phyloP scores from a whole-genome alignment of 768 basidiomycete genomes.

The Tricholomella constricta region DNA sequence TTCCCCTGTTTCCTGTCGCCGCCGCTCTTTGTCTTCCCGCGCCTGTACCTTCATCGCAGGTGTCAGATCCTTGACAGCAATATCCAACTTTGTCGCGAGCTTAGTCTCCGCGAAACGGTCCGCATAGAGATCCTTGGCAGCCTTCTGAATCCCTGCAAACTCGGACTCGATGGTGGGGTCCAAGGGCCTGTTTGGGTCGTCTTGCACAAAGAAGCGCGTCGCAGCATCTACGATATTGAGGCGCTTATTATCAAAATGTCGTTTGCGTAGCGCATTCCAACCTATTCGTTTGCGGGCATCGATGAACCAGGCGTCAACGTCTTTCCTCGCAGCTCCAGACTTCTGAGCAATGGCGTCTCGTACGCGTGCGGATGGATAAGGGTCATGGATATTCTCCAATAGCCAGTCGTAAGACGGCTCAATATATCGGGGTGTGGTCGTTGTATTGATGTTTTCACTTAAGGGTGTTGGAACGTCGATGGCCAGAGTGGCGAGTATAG shows the following conservation, averaged over 20 bases:
- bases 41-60: constrained; percentile 19
- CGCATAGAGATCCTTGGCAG: constrained; percentile 21
- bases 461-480: neutral
- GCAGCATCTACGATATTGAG: constrained; percentile 40
- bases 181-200: constrained; percentile 20
- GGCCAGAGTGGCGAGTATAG: neutral
- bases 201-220: constrained; percentile 29
- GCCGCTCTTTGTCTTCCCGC: constrained; percentile 1
- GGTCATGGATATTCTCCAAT: constrained; percentile 47
- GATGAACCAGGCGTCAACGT: constrained; percentile 50
- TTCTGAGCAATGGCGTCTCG: constrained; percentile 29
- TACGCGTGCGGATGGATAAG: constrained; percentile 44
- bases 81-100: constrained; percentile 25
- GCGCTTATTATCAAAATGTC: constrained; percentile 34
- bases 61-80: constrained; percentile 29
- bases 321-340: constrained; percentile 24
- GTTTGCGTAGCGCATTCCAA: constrained; percentile 45
- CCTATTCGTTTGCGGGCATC: constrained; percentile 52
- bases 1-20: neutral
- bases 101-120: constrained; percentile 16
- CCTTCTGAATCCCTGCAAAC: constrained; percentile 24
- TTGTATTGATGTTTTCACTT: no score
- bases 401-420: constrained; percentile 43
- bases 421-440: constrained; percentile 21
- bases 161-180: constrained; percentile 18